Percentiles rank a stretch among this genome's conserved stretches.
Conservation (phyloP, 1,139 yeast genomes). For the Candida tunisiensis region DNA sequence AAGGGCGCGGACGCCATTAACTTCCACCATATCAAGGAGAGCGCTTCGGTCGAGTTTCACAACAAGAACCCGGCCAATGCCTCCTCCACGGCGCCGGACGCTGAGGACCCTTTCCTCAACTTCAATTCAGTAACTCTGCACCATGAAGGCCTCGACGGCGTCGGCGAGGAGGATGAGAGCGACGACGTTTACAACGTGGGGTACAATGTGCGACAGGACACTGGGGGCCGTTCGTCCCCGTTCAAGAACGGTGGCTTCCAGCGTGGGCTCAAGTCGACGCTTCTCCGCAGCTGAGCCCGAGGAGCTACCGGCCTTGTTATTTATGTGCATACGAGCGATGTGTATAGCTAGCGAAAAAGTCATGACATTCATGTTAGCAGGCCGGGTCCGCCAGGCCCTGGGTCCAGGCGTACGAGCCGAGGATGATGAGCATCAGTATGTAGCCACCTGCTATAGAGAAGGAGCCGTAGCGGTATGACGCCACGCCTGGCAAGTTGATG, state of each 20-base stretch:
- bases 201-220: too few species aligned
- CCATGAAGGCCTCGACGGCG: too few species aligned
- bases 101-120: slow-evolving; percentile 67
- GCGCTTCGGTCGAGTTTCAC: slow-evolving; percentile 6
- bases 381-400: not conserved
- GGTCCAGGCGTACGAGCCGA: slow-evolving; percentile 35
- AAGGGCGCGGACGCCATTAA: slow-evolving; percentile 28
- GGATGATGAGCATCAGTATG: slow-evolving; percentile 21
- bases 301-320: too few species aligned
- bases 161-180: too few species aligned
- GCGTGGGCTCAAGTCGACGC: too few species aligned
- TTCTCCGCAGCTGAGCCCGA: too few species aligned
- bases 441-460: slow-evolving; percentile 22
- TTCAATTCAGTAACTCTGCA: slow-evolving; percentile 84
- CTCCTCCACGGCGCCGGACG: slow-evolving; percentile 19
- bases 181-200: too few species aligned
- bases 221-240: too few species aligned
- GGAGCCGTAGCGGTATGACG: slow-evolving; percentile 26
- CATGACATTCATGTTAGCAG: too few species aligned
- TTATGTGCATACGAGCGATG: too few species aligned
- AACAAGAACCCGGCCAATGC: slow-evolving; percentile 8
- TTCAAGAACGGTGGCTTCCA: too few species aligned
- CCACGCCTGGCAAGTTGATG: slow-evolving; percentile 18
- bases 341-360: too few species aligned
- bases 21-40: slow-evolving; percentile 14